These are phyloP conservation scores for Hypoxylon sp. DNA, from an alignment of 2,329 filamentous ascomycete species.

Conservation along the genomic window DNA sequence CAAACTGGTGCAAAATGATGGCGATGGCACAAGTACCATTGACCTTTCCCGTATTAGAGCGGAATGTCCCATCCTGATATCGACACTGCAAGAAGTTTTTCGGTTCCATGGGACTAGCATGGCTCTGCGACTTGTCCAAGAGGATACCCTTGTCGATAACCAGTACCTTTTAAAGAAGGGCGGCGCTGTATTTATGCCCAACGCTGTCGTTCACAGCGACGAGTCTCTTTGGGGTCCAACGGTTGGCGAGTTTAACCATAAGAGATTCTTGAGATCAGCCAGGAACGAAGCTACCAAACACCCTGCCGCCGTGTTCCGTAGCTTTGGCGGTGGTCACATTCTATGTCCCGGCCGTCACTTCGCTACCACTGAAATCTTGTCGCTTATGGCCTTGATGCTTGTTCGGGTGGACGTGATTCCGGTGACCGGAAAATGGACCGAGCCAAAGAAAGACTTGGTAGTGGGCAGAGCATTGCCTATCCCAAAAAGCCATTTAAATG, in stretches of 20 bases:
- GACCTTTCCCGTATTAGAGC: conserved; percentile 20
- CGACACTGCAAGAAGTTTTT: conserved; percentile 32
- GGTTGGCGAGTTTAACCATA: conserved; percentile 26
- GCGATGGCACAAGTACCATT: conserved; percentile 11
- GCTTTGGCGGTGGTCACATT: conserved; percentile 29
- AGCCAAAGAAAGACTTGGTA: conserved; percentile 27
- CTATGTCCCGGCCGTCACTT: conserved; percentile 33
- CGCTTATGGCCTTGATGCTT: conserved; percentile 29
- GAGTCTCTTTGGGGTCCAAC: conserved; percentile 27
- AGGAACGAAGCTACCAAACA: conserved; percentile 1
- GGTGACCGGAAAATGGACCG: conserved; percentile 20
- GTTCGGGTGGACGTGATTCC: conserved; percentile 27
- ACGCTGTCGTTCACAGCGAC: conserved; percentile 21
- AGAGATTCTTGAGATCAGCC: conserved; percentile 24
- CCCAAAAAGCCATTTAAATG: conserved; percentile 16
- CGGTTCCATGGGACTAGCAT: conserved; percentile 26
- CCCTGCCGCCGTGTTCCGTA: conserved; percentile 30
- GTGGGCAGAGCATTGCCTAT: conserved; percentile 29
- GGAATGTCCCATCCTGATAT: conserved; percentile 30
- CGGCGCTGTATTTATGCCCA: conserved; percentile 31
- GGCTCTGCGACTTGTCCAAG: conserved; percentile 20
- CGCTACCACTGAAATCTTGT: conserved; percentile 31
- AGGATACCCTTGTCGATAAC: conserved; percentile 29
- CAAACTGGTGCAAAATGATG: conserved; percentile 11
- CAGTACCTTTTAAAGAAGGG: conserved; percentile 36